phyloP scores from a whole-genome alignment of 306 rosid genomes.

The Quercus parvula region DNA sequence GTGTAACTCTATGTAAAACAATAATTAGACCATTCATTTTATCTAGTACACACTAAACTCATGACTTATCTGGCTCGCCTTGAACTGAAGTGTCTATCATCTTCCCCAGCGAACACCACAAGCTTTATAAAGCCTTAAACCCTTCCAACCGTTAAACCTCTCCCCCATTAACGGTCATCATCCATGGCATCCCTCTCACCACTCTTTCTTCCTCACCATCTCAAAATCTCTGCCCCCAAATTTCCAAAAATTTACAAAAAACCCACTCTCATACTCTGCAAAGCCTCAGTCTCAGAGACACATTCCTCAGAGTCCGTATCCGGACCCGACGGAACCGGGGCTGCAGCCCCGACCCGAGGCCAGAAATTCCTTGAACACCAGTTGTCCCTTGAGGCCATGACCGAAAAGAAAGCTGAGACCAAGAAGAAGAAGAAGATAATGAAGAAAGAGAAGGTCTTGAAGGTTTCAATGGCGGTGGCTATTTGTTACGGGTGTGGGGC shows the following conservation, averaged over 20 bases:
- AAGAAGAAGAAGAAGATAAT: conserved; percentile 25
- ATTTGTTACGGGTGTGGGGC: conserved; percentile 91
- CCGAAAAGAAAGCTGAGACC: conserved; percentile 31
- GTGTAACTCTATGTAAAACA: too few relatives aligned
- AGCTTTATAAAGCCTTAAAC: not conserved
- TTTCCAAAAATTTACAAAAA: conserved; percentile 19
- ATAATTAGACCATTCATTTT: too few relatives aligned
- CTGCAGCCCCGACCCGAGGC: conserved; percentile 81
- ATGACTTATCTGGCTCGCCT: too few relatives aligned
- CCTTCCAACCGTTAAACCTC: conserved; percentile 10
- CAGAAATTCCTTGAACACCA: conserved; percentile 70
- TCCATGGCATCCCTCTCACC: conserved; percentile 66
- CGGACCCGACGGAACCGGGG: conserved; percentile 58
- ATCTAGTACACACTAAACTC: too few relatives aligned
- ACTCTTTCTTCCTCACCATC: conserved; percentile 28
- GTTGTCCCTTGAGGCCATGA: conserved; percentile 49
- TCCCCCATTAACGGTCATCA: conserved; percentile 10
- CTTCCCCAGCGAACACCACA: not conserved
- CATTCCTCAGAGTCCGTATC: conserved; percentile 10
- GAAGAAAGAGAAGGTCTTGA: conserved; percentile 50
- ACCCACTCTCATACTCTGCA: conserved; percentile 33
- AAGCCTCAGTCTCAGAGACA: conserved; percentile 23
- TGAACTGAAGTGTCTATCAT: too few relatives aligned
- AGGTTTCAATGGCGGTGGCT: conserved; percentile 41
- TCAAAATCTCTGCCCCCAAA: conserved; percentile 23